These are phyloP conservation scores for Parsonsia alboflavescens DNA, from an alignment of 257 asterid genomes.

Conservation along the genomic window DNA sequence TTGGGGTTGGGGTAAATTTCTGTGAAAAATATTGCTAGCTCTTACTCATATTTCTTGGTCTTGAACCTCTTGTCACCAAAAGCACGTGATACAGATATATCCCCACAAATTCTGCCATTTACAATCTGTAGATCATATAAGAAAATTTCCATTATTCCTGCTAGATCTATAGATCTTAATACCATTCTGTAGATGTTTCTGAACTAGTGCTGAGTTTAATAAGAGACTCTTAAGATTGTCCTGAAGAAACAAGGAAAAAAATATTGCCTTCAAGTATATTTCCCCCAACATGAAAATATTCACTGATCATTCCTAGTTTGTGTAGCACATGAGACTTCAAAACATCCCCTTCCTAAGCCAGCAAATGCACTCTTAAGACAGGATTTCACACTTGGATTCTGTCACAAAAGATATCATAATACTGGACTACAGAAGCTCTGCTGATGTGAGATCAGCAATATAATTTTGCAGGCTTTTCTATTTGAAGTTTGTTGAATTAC, in stretches of 20 bases:
- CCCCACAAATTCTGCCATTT: constrained; percentile 92
- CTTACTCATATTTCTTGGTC: constrained; percentile 74
- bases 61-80: constrained; percentile 94
- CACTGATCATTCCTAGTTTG: background rate
- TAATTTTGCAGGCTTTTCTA: too few relatives aligned
- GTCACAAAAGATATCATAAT: background rate
- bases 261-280: background rate
- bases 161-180: background rate
- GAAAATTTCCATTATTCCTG: background rate
- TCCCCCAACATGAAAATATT: background rate
- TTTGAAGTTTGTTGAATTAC: background rate
- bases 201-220: background rate
- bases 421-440: background rate
- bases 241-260: too few relatives aligned
- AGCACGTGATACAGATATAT: constrained; percentile 91
- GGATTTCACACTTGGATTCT: background rate
- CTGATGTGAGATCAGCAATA: background rate
- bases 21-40: constrained; percentile 17
- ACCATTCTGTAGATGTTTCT: background rate
- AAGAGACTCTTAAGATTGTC: too few relatives aligned
- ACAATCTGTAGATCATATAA: constrained; percentile 43
- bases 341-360: too few relatives aligned
- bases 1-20: background rate
- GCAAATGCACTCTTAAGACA: background rate
- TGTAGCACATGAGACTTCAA: background rate